Conservation (phyloP, 2,329 filamentous ascomycete genomes). For the Zarea fungicola region DNA sequence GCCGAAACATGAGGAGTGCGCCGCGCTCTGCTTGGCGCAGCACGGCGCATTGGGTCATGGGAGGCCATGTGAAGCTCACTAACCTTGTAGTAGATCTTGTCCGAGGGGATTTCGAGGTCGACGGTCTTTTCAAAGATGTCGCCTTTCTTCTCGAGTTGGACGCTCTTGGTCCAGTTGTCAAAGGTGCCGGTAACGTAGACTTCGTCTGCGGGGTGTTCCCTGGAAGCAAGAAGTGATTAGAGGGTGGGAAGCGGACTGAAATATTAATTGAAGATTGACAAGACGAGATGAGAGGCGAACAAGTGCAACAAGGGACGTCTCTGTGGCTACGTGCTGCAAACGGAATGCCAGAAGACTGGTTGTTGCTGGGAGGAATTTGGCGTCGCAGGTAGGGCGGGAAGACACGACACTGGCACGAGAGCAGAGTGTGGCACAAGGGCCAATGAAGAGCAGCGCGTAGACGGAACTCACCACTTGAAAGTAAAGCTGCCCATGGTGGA, state of each 20-base stretch:
- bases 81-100: slow-evolving; percentile 95
- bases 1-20: neutral
- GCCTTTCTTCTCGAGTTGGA: slow-evolving; percentile 73
- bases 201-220: slow-evolving; percentile 77
- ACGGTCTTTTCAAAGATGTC: slow-evolving; percentile 77
- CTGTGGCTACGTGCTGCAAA: slow-evolving; percentile 1
- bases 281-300: neutral
- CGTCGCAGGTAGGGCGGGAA: slow-evolving; percentile 4
- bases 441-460: neutral
- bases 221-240: slow-evolving; percentile 30
- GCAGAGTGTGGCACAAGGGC: slow-evolving; percentile 2
- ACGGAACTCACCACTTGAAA: slow-evolving; percentile 59
- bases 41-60: neutral
- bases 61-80: slow-evolving; percentile 23
- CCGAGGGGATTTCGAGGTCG: slow-evolving; percentile 55
- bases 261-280: neutral
- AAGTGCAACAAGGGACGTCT: neutral
- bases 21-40: too few relatives aligned
- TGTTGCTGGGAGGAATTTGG: slow-evolving; percentile 4
- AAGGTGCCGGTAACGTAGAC: slow-evolving; percentile 96
- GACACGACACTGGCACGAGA: neutral
- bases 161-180: slow-evolving; percentile 85
- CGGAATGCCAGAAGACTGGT: slow-evolving; percentile 7
- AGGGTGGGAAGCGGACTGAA: neutral
- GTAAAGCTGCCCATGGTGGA: slow-evolving; percentile 60